A percentile compares a stretch with the other conserved stretches of the same genome.
Evolutionary conservation across 75 land plant genomes (phyloP).

Genomic region (Pinus tabuliformis): DNA sequence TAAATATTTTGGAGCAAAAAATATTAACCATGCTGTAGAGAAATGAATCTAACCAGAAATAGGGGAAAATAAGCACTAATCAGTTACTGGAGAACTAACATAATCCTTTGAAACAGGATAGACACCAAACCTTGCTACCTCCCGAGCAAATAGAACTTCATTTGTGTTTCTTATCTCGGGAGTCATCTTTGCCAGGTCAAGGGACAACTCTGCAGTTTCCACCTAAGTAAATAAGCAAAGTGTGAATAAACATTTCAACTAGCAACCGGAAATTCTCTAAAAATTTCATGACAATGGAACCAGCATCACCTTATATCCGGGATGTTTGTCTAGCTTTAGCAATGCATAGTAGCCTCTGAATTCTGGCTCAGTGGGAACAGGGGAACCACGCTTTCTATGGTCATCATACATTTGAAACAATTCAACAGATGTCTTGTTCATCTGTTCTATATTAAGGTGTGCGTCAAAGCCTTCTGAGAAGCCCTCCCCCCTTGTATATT

Average conservation of each 20-base stretch:
- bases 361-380: constrained; percentile 76
- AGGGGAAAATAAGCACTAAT: not conserved
- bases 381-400: constrained; percentile 73
- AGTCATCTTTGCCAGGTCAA: constrained; percentile 97
- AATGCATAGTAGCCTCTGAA: constrained; percentile 98
- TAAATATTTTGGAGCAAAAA: not conserved
- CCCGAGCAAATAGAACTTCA: constrained; percentile 87
- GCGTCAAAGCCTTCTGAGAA: constrained; percentile 99
- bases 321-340: constrained; percentile 94
- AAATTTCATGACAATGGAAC: not conserved
- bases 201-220: constrained; percentile 98
- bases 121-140: constrained; percentile 82
- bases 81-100: constrained; percentile 1
- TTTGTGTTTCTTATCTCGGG: constrained; percentile 70
- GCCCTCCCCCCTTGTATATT: constrained; percentile 91
- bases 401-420: constrained; percentile 98
- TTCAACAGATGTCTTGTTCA: constrained; percentile 98
- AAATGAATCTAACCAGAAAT: not conserved
- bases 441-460: constrained; percentile 96
- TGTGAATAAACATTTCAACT: constrained; percentile 13
- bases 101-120: not conserved
- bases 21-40: not conserved
- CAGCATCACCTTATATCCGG: constrained; percentile 84
- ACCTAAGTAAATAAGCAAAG: constrained; percentile 48
- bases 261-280: constrained; percentile 14